Base-by-base conservation (phyloP, 1,284 basidiomycete genomes). In the Athelia sp. region DNA sequence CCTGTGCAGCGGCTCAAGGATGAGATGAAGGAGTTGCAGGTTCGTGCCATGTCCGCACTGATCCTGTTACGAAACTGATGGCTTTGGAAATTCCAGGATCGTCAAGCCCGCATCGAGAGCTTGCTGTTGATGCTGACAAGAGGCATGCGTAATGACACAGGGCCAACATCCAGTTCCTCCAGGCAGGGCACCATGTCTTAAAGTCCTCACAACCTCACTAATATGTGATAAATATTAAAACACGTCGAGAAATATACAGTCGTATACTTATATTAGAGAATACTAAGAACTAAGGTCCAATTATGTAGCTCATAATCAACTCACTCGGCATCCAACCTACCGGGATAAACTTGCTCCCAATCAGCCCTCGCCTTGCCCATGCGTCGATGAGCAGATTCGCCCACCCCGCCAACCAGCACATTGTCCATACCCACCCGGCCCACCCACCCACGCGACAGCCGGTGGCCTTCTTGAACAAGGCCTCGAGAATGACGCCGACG, bases 11-110 rank as follows among this genome's bases (percentile, higher is more conserved):
- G 66, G 54, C 67, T 91, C 46, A 82, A 79, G 63, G 83, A 85
- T 4, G 87, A 91, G 62, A 85, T 90, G 77, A 87, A 82, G 61
- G 87, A 90, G 60, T 65, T 90, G 43, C 86, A 88, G 74, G 86
- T 85, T 48, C 49, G 74, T 57, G 47, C 15, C 21, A 48, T 15
- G 45, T n/a, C 52, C 18, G 36, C 24, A 47, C 17, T 54, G 15
- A 3, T 50, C 34, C 32, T 32, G 8, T 10, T 29, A 38, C 24
- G 29, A 29, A 44, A 21, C 32, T 55, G 9, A 56, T 49, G 40
- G 26, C 26, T 29, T 29, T 31, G 47, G 19, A 26, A 6, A 43
- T 43, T 43, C 10, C 54, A 88, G 85, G 85, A 88, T 47, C 82
- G 84, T 40, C 87, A 90, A 69, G 80, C 82, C 21, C 76, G 88